Evolutionary conservation across 768 basidiomycete genomes (phyloP), one percentile per base, ranked within the genome.

Genomic region (Lactifluus hygrophoroides): DNA sequence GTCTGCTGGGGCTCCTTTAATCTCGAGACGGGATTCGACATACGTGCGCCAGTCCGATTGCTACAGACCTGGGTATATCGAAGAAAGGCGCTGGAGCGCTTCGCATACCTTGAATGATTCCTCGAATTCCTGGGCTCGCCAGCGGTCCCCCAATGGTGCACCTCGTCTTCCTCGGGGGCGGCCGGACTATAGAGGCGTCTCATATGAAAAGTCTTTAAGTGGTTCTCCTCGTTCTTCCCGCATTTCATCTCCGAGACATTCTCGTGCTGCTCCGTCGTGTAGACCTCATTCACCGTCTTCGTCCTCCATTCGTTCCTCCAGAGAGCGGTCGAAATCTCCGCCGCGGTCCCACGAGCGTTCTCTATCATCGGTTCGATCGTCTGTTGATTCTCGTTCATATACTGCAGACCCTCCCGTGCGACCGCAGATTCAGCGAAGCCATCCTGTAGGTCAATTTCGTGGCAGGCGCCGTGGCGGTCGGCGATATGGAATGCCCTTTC

Each of bases 341-440:
- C 58, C 54, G 11, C 54, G 48, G 3, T 60, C 59, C 51, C 59
- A 28, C 21, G 59, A 56, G 40, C 59, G 27, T 51, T 60, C 59
- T 46, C 74, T 78, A 64, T 79, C 79, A 40, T 70, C 72, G 37
- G 83, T 82, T 60, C 78, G 78, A 48, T 83, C 82, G 14, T 81
- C 80, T 44, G 78, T 78, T 63, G 78, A 77, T n/a, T 84, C 83
- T 53, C 74, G 77, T 27, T 73, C 57, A 2, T 67, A 51, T 30
- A 47, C 51, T 34, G 42, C 51, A 17, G 55, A 55, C 11, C 52
- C 62, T 38, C 51, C 59, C 38, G 49, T 51, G 25, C 53, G 35
- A 42, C 49, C 44, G 25, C 54, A 27, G 8, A 10, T 60, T n/a
- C 59, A 56, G n/a, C 59, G 49, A 30, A 60, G 59, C 30, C 54